Percentiles rank a stretch among this genome's conserved stretches.
Conservation (phyloP, 2,329 filamentous ascomycete species). For the Chaetomium sp. region DNA sequence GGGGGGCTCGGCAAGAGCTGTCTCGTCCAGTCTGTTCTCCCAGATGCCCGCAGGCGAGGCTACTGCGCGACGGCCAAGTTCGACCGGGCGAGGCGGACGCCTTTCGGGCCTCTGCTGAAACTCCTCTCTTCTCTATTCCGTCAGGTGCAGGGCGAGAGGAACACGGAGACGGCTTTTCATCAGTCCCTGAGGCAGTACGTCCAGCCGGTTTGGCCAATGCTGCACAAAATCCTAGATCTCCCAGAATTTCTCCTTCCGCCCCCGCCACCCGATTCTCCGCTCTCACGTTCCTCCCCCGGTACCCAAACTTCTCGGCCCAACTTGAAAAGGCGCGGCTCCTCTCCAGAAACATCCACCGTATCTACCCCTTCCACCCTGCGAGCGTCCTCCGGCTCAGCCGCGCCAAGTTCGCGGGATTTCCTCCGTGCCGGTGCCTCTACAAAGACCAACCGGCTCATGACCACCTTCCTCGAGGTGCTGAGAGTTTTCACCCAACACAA, state of each 20-base stretch:
- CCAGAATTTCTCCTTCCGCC: constrained; percentile 70
- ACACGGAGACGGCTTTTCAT: constrained; percentile 66
- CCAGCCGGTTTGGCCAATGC: constrained; percentile 64
- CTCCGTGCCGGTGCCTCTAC: constrained; percentile 60
- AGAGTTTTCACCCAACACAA: constrained; percentile 80
- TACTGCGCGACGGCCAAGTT: constrained; percentile 70
- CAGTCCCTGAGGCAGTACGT: constrained; percentile 63
- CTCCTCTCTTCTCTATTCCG: constrained; percentile 67
- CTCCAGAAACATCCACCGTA: constrained; percentile 45
- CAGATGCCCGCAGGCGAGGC: constrained; percentile 61
- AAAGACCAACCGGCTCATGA: constrained; percentile 75
- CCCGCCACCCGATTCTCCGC: constrained; percentile 49
- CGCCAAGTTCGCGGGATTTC: constrained; percentile 61
- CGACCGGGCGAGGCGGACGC: constrained; percentile 60
- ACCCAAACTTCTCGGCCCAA: constrained; percentile 37
- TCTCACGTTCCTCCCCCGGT: constrained; percentile 44
- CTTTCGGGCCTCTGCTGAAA: constrained; percentile 65
- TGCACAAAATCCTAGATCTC: constrained; percentile 62
- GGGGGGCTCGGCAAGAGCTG: constrained; percentile 68
- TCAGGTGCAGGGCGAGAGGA: constrained; percentile 67
- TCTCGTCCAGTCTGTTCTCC: constrained; percentile 63
- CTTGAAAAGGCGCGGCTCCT: constrained; percentile 52
- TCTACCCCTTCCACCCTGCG: constrained; percentile 38
- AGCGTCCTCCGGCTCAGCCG: constrained; percentile 44
- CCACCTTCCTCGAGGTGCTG: constrained; percentile 83